Evolutionary conservation across 208 protist species (phyloP).

Genomic region (Blechomonas ayalai): DNA sequence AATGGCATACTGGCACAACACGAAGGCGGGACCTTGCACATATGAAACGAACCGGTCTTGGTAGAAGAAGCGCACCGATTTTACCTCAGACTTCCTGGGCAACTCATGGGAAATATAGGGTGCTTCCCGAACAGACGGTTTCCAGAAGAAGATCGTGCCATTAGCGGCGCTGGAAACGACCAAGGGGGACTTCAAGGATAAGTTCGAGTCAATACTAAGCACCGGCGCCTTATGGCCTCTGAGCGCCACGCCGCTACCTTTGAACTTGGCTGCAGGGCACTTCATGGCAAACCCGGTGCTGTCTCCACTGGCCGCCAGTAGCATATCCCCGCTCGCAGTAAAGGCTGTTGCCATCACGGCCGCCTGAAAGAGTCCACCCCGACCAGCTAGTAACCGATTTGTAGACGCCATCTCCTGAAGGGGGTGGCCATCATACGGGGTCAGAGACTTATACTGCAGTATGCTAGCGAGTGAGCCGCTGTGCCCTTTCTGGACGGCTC

Average conservation of each 20-base stretch:
- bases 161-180: slow-evolving; percentile 47
- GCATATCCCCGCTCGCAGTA: slow-evolving; percentile 23
- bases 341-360: slow-evolving; percentile 26
- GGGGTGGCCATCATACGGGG: slow-evolving; percentile 14
- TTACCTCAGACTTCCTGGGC: slow-evolving; percentile 12
- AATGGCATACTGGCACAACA: slow-evolving; percentile 23
- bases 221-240: slow-evolving; percentile 22
- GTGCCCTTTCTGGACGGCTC: slow-evolving; percentile 1
- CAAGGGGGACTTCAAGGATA: slow-evolving; percentile 42
- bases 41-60: slow-evolving; percentile 69
- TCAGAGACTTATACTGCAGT: slow-evolving; percentile 5
- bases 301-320: slow-evolving; percentile 45
- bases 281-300: slow-evolving; percentile 27
- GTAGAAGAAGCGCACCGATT: slow-evolving; percentile 66
- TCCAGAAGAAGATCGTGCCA: slow-evolving; percentile 49
- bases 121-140: slow-evolving; percentile 14
- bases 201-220: slow-evolving; percentile 42
- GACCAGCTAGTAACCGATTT: slow-evolving; percentile 21
- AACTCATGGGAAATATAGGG: slow-evolving; percentile 4
- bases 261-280: slow-evolving; percentile 39
- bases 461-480: neutral
- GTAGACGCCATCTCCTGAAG: slow-evolving; percentile 14
- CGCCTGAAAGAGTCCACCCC: slow-evolving; percentile 15
- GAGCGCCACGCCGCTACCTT: slow-evolving; percentile 23
- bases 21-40: slow-evolving; percentile 21